Percentiles rank a stretch among this genome's conserved stretches.
Conservation (phyloP, 305 asterid species). For the Withania somnifera region DNA sequence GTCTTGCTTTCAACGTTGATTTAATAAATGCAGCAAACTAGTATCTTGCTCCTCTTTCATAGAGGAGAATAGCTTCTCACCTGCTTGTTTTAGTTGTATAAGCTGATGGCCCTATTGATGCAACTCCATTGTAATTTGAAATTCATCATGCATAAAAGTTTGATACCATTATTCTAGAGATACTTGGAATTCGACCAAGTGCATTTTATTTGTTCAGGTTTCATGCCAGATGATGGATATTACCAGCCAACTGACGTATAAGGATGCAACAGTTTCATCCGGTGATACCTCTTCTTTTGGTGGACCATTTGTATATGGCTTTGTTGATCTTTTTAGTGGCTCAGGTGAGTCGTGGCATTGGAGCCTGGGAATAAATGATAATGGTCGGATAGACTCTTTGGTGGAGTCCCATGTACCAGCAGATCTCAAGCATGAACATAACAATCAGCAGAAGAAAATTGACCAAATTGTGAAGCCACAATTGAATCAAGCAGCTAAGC, state of each 20-base stretch:
- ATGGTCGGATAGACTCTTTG: constrained; percentile 18
- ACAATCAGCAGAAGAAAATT: constrained; percentile 24
- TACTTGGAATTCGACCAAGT: constrained; percentile 9
- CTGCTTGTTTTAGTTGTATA: not conserved
- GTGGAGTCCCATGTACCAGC: constrained; percentile 28
- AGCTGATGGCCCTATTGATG: not conserved
- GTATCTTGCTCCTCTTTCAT: too few relatives aligned
- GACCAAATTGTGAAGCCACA: constrained; percentile 35
- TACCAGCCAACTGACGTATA: constrained; percentile 29
- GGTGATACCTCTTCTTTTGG: constrained; percentile 29
- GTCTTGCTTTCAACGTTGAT: not conserved
- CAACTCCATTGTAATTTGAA: not conserved
- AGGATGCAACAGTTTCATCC: constrained; percentile 30
- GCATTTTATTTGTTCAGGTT: constrained; percentile 25
- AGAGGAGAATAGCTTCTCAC: not conserved
- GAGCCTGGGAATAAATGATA: constrained; percentile 61
- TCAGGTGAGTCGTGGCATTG: constrained; percentile 94
- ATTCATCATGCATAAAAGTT: not conserved
- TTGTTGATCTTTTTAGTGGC: constrained; percentile 86
- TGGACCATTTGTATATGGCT: constrained; percentile 68
- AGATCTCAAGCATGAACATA: constrained; percentile 25
- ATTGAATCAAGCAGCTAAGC: constrained; percentile 32
- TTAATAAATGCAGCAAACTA: not conserved
- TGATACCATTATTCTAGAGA: not conserved
- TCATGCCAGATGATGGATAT: constrained; percentile 22